These are phyloP conservation scores for Parathielavia appendiculata DNA, from an alignment of 495 filamentous ascomycete genomes.

Conservation along the genomic window DNA sequence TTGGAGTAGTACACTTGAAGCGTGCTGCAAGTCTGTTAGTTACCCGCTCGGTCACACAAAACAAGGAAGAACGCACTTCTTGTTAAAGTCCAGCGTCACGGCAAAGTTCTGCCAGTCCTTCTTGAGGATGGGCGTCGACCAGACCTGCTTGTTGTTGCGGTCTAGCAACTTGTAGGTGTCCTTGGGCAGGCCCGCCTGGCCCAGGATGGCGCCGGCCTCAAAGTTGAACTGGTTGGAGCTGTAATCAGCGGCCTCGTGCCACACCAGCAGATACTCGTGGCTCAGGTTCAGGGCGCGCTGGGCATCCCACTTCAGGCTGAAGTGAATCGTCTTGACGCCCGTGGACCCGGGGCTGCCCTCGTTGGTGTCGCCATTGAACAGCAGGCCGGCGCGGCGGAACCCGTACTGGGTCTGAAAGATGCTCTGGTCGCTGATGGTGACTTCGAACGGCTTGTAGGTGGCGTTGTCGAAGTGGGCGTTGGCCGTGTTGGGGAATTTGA, in stretches of 20 bases:
- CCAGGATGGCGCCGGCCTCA: slow-evolving; percentile 46
- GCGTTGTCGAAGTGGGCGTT: slow-evolving; percentile 40
- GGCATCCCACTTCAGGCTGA: slow-evolving; percentile 47
- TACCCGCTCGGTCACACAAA: background rate
- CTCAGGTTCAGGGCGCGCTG: slow-evolving; percentile 47
- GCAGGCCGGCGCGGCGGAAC: slow-evolving; percentile 52
- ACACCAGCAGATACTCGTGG: slow-evolving; percentile 54
- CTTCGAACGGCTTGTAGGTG: slow-evolving; percentile 40
- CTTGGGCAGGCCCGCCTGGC: slow-evolving; percentile 70
- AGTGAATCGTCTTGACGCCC: slow-evolving; percentile 52
- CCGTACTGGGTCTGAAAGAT: slow-evolving; percentile 53
- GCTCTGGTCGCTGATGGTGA: slow-evolving; percentile 47
- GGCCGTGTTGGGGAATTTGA: slow-evolving; percentile 38
- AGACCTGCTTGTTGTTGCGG: slow-evolving; percentile 44
- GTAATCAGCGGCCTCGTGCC: slow-evolving; percentile 53
- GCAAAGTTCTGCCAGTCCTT: slow-evolving; percentile 57
- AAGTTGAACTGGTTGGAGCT: slow-evolving; percentile 53
- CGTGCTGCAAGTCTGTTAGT: slow-evolving; percentile 35
- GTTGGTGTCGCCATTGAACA: slow-evolving; percentile 46
- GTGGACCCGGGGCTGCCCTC: slow-evolving; percentile 41
- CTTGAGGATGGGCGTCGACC: slow-evolving; percentile 39
- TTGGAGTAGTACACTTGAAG: slow-evolving; percentile 52
- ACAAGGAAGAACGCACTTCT: slow-evolving; percentile 40
- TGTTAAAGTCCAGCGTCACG: slow-evolving; percentile 45
- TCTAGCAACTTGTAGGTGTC: slow-evolving; percentile 64